Base-by-base conservation (phyloP, 1,139 yeast species). In the Suzukiozyma palmioleophila region DNA sequence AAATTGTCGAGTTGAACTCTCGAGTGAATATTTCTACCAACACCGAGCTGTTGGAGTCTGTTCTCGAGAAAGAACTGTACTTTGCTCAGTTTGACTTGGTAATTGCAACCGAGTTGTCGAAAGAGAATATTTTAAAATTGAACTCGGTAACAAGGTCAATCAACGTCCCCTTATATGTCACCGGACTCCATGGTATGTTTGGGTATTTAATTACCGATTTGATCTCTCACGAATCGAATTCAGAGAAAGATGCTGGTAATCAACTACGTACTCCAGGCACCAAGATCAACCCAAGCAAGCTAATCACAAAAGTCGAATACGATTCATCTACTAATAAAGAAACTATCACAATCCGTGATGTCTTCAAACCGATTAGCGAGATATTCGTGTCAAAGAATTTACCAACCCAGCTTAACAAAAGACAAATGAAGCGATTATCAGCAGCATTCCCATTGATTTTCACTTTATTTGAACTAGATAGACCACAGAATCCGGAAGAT, bases 141-240 rank as follows among this genome's bases (percentile, higher is more conserved):
- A 86, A 88, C 54, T 51, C 53, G 0, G 59, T 72, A 21, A 73
- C 90, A 2, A 73, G 97, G 48, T 42, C 54, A 2, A 63, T 72
- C 22, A 66, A 67, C 26, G 74, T 81, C 26, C 87, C 95, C 2
- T 66, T 92, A 32, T 88, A 86, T 56, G 73, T 77, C 3, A 65
- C 87, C 0, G 84, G 83, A 0, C 56, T 80, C 8, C 85, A 84
- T 56, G 98, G 98, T 0, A 64, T 89, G 57, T 88, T 77, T 57
- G 97, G 96, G 1, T 86, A 79, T 54, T 74, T 87, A 2, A 80
- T 90, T 53, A 81, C 81, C 3, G 98, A 94, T 59, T 69, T 92
- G 44, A 76, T 88, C 14, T 60, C 70, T 39, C 90, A 87, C 59
- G 66, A 69, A 32, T 76, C 79, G 26, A 62, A 60, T 4, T 49